Base-by-base conservation (phyloP, 192 early-diverging fungal species). In the Obelidium mucronatum region DNA sequence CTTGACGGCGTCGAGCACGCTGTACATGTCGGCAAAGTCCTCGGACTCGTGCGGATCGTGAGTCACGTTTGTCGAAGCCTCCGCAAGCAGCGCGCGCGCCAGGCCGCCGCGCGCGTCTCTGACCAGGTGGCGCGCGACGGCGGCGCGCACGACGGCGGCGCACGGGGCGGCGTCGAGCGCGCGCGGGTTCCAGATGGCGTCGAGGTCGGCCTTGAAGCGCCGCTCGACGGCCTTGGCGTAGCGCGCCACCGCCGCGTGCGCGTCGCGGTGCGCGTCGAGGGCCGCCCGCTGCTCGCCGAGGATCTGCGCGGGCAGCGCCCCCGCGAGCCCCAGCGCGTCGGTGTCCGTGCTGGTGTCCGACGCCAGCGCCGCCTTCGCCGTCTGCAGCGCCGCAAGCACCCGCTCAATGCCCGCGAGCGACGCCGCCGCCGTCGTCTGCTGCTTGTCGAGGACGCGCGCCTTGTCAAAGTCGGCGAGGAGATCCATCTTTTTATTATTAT, bases 21-120 rank as follows among this genome's bases (percentile, higher is more conserved):
- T 62, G 77, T 92, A 94, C 95, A 99, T 96, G 33, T 92, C 92
- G 39, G 81, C 76, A 55, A 99, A 97, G 76, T 92, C 87, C 61
- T 53, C 75, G n/a, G n/a, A n/a, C n/a, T n/a, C n/a, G n/a, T n/a
- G n/a, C n/a, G n/a, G n/a, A n/a, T 51, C 48, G 48, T 51, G 8
- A 13, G 48, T 8, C 48, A 51, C 22, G 8, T 51, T 22, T 51
- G 11, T 51, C 11, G 11, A 13, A 8, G 55, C 55, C 24, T 58
- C 55, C 5, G 11, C 5, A 8, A 26, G 17, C 5, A 58, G 26
- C 17, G 6, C 17, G 55, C 5, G 6, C 6, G 55, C 55, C 17
- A 58, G 22, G 0, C 5, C 8, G 55, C 11, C 11, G 55, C 55
- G 55, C 1, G 34, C 70, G 19, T 85, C 90, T 17, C 93, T 87